Evolutionary conservation across 108 stramenopile genomes (phyloP), one percentile per base, ranked within the genome.

Genomic region (Cylindrotheca closterium): DNA sequence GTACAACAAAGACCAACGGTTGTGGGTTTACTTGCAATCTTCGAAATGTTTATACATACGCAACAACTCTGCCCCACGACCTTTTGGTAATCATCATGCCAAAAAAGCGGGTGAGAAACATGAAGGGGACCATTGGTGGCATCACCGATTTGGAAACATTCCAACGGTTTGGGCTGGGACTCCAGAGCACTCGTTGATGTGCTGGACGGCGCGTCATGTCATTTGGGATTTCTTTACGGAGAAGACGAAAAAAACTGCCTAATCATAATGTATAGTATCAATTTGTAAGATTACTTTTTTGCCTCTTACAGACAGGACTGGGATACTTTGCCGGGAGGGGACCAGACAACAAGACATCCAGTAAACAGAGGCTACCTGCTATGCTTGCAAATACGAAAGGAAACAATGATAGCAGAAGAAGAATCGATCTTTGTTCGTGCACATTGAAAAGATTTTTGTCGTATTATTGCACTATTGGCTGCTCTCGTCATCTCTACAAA

Each of bases 161-260:
- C 66, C 49, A 26, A 84, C 82, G 0, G 52, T 84, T 19, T 80
- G 79, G 79, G 82, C 82, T 10, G 82, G 82, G 5, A 80, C 82
- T 12, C 63, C 82, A 5, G 77, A 80, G 53, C 82, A 84, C 54
- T 62, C 79, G 0, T 49, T 76, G 50, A 71, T 73, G 47, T 77
- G 74, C 60, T 79, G 63, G 65, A 62, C 68, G 24, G 72, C 75
- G 3, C 69, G 65, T 42, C 52, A 67, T 33, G 34, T 60, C 4
- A 78, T 84, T 66, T 80, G 76, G 79, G 64, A 64, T 28, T 78
- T 79, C 74, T 84, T 84, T 55, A 75, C 77, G 33, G 24, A 56
- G 25, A 60, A 30, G n/a, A 56, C 21, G 51, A 51, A 22, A 5
- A 21, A 51, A 5, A n/a, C 22, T 51, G 51, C 17, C 42, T 12